A percentile compares a stretch with the other conserved stretches of the same genome.
These are phyloP conservation scores for Suhomyces vadensis DNA, from an alignment of 805 yeast species.

Conservation along the genomic window DNA sequence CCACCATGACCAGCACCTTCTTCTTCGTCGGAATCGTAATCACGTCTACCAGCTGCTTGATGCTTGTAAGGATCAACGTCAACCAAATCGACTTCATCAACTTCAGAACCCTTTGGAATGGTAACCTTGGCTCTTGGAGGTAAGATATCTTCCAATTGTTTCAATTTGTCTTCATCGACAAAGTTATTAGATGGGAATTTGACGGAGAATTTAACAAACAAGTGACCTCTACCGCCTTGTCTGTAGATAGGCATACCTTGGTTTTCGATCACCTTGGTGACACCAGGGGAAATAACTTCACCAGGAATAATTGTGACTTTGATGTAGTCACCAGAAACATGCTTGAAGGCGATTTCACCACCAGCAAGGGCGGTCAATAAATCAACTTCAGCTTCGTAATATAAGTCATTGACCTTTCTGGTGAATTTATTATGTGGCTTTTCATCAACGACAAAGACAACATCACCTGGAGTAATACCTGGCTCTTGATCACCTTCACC, in stretches of 20 bases:
- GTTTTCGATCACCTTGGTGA: conserved; percentile 76
- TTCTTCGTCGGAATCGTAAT: conserved; percentile 46
- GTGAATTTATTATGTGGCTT: conserved; percentile 80
- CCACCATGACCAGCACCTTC: conserved; percentile 58
- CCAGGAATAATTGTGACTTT: conserved; percentile 85
- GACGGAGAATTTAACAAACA: conserved; percentile 80
- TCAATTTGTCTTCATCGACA: conserved; percentile 71
- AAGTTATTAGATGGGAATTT: conserved; percentile 83
- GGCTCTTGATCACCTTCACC: conserved; percentile 99
- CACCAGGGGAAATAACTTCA: conserved; percentile 86
- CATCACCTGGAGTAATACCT: conserved; percentile 94
- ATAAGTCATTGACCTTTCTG: conserved; percentile 87
- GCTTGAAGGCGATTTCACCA: conserved; percentile 85
- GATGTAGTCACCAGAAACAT: conserved; percentile 88
- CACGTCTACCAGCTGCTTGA: conserved; percentile 41
- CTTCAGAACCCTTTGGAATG: conserved; percentile 70
- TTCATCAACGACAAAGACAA: conserved; percentile 86
- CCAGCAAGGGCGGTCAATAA: conserved; percentile 95
- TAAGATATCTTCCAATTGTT: conserved; percentile 69
- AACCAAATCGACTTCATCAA: conserved; percentile 76
- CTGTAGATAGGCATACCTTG: conserved; percentile 98
- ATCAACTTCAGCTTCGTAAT: conserved; percentile 84
- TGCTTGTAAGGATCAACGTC: conserved; percentile 70
- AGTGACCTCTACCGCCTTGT: conserved; percentile 84
- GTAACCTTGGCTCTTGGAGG: conserved; percentile 68